Conservation (phyloP, 1,284 basidiomycete genomes). For the Trametes pubescens region DNA sequence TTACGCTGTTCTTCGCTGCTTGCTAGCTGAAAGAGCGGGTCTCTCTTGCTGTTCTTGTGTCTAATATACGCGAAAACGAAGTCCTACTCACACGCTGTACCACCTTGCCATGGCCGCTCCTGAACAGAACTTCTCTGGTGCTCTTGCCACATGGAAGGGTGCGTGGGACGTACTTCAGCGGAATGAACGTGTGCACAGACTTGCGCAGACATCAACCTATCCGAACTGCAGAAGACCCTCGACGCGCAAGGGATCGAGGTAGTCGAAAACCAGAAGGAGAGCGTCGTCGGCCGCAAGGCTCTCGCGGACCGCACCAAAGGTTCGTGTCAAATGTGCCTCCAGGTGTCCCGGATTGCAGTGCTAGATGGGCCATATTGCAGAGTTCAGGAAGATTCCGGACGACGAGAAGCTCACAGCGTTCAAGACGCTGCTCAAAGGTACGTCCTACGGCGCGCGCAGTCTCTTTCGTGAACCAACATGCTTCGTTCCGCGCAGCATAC, state of each 20-base stretch:
- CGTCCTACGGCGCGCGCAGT: not conserved
- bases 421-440: conserved; percentile 89
- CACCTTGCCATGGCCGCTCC: conserved; percentile 23
- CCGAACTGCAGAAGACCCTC: conserved; percentile 91
- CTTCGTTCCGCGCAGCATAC: conserved; percentile 67
- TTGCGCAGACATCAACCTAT: conserved; percentile 80
- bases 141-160: conserved; percentile 90
- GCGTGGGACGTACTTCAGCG: conserved; percentile 29
- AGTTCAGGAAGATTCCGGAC: conserved; percentile 93
- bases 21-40: conserved; percentile 24
- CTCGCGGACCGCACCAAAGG: conserved; percentile 95
- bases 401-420: conserved; percentile 85
- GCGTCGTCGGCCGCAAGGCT: conserved; percentile 90
- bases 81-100: not conserved
- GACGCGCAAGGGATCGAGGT: conserved; percentile 92
- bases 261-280: conserved; percentile 98
- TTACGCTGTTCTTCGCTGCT: conserved; percentile 4
- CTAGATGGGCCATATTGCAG: conserved; percentile 50
- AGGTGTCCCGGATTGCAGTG: not conserved
- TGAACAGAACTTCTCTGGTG: conserved; percentile 86
- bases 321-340: conserved; percentile 40
- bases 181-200: conserved; percentile 2
- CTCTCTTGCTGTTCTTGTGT: conserved; percentile 19
- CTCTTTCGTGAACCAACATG: no score
- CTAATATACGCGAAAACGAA: not conserved